These are phyloP conservation scores for Brettanomyces bruxellensis DNA, from an alignment of 805 yeast genomes.

Conservation along the genomic window DNA sequence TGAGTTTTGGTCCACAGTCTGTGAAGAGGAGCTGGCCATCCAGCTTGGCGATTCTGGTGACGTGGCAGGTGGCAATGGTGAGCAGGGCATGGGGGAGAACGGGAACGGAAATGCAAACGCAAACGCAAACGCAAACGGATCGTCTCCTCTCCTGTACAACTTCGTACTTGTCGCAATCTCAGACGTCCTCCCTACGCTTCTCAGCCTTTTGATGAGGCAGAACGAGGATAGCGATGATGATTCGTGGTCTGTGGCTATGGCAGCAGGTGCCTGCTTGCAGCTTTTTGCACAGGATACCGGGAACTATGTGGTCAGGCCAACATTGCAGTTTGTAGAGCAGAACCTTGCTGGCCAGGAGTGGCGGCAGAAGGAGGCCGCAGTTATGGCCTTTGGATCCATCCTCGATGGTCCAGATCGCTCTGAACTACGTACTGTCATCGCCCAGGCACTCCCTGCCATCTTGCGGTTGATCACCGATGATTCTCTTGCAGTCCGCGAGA, in stretches of 20 bases:
- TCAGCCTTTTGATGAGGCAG: constrained; percentile 73
- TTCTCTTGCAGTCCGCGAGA: constrained; percentile 81
- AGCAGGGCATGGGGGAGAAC: constrained; percentile 32
- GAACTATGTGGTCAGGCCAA: constrained; percentile 75
- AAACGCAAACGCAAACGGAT: background rate
- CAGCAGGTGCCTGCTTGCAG: constrained; percentile 95
- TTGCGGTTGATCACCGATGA: constrained; percentile 66
- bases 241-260: constrained; percentile 97
- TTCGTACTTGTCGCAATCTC: constrained; percentile 79
- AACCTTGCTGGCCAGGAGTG: constrained; percentile 57
- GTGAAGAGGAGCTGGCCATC: constrained; percentile 90
- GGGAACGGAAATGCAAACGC: background rate
- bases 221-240: constrained; percentile 93
- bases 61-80: background rate
- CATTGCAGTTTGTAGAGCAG: constrained; percentile 72
- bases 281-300: constrained; percentile 89
- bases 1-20: constrained; percentile 99
- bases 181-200: constrained; percentile 81
- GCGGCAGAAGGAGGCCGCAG: constrained; percentile 94
- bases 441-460: constrained; percentile 78
- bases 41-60: constrained; percentile 42
- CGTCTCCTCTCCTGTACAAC: constrained; percentile 44
- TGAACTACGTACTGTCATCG: constrained; percentile 57
- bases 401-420: constrained; percentile 86
- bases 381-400: constrained; percentile 97